These are phyloP conservation scores for Leccinum barrowsii DNA, from an alignment of 768 basidiomycete species.

Conservation along the genomic window DNA sequence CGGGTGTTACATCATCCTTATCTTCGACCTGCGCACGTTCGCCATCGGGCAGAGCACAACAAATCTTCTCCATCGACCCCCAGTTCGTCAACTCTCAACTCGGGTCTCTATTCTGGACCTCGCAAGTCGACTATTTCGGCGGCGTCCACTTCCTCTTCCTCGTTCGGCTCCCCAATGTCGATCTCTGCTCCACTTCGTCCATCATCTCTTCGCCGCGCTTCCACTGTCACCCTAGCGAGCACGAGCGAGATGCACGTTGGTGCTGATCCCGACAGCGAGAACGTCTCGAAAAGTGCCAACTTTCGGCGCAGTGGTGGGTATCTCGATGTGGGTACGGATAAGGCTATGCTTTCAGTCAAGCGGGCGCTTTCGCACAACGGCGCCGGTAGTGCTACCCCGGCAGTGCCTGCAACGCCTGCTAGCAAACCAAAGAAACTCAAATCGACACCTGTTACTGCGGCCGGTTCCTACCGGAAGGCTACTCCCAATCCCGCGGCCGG, in stretches of 20 bases:
- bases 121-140: constrained; percentile 31
- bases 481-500: background rate
- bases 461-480: constrained; percentile 5
- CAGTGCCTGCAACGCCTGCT: constrained; percentile 8
- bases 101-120: constrained; percentile 31
- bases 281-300: constrained; percentile 6
- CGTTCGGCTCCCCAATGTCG: constrained; percentile 37
- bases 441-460: background rate
- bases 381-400: background rate
- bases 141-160: constrained; percentile 29
- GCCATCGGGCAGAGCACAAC: constrained; percentile 22
- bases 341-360: constrained; percentile 25
- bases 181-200: constrained; percentile 35
- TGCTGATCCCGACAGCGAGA: constrained; percentile 10
- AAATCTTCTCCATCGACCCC: constrained; percentile 48
- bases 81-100: constrained; percentile 61
- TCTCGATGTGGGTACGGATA: constrained; percentile 14
- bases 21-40: constrained; percentile 34
- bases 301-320: constrained; percentile 14
- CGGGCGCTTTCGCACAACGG: constrained; percentile 58
- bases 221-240: constrained; percentile 31
- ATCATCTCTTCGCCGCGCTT: constrained; percentile 41
- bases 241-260: constrained; percentile 13
- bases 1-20: constrained; percentile 64
- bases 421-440: constrained; percentile 18